These are phyloP conservation scores for Aaosphaeria pasadenensis DNA, from an alignment of 2,329 filamentous ascomycete species.

Conservation along the genomic window DNA sequence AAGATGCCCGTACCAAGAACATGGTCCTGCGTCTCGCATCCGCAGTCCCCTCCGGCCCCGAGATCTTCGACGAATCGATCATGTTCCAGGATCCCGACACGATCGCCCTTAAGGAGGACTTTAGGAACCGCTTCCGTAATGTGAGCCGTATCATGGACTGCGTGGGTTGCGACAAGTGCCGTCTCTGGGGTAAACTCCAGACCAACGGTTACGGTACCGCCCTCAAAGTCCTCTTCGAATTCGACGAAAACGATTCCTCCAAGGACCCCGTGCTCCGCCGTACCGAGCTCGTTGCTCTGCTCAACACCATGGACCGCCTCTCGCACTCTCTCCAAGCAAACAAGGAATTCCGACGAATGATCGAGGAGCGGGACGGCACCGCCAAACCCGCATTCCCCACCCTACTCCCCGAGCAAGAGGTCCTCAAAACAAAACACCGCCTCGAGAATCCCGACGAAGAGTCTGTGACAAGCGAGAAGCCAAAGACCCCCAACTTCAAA, in stretches of 20 bases:
- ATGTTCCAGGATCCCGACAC: constrained; percentile 80
- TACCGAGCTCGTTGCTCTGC: constrained; percentile 88
- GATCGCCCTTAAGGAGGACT: constrained; percentile 89
- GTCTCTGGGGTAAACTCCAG: constrained; percentile 96
- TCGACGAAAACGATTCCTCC: constrained; percentile 64
- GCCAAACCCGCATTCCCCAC: constrained; percentile 13
- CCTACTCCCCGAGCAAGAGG: constrained; percentile 20
- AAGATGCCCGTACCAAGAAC: constrained; percentile 75
- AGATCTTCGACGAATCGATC: constrained; percentile 89
- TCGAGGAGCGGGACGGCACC: constrained; percentile 39
- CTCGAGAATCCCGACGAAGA: constrained; percentile 17
- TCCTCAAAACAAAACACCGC: constrained; percentile 28
- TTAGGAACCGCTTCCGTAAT: constrained; percentile 95
- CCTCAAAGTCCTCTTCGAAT: constrained; percentile 93
- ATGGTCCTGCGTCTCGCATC: constrained; percentile 77
- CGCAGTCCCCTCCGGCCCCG: constrained; percentile 61
- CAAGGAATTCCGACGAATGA: constrained; percentile 63
- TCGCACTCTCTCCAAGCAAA: constrained; percentile 76
- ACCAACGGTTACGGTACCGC: constrained; percentile 93
- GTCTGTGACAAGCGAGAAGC: constrained; percentile 20
- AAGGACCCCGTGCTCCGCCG: constrained; percentile 72
- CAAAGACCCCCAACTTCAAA: constrained; percentile 41
- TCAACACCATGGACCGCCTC: constrained; percentile 90
- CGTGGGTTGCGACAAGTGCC: constrained; percentile 96
- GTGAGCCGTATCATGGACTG: constrained; percentile 98